Conservation (phyloP, 345 rosid species). For the Ailanthus altissimus region DNA sequence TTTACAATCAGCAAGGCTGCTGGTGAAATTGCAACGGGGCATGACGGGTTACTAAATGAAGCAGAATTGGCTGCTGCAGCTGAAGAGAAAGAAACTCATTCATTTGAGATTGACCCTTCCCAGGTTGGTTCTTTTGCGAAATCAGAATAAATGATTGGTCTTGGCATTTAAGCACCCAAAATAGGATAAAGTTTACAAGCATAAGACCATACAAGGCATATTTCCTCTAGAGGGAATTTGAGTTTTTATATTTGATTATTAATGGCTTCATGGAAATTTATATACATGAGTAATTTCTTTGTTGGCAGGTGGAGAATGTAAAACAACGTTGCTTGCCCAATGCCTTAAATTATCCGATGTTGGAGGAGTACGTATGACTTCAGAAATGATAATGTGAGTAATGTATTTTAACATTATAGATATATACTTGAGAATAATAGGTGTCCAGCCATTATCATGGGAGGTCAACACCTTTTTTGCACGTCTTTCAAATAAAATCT, state of each 20-base stretch:
- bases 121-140: conserved; percentile 45
- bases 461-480: neutral
- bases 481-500: neutral
- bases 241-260: neutral
- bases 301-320: conserved; percentile 86
- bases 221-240: neutral
- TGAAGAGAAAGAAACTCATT: conserved; percentile 91
- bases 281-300: neutral
- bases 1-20: conserved; percentile 69
- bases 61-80: conserved; percentile 92
- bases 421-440: neutral
- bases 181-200: no score
- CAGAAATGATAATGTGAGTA: conserved; percentile 83
- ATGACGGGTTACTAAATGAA: conserved; percentile 72
- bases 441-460: conserved; percentile 2
- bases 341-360: conserved; percentile 96
- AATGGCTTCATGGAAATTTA: neutral
- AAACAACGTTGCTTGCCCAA: conserved; percentile 98
- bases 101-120: conserved; percentile 86
- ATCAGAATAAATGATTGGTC: no score
- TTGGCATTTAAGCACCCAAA: no score
- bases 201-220: neutral
- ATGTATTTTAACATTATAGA: conserved; percentile 5
- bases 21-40: conserved; percentile 67
- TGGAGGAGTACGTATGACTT: conserved; percentile 99